Conservation (phyloP, 176 grass and related monocot species). For the Avena eriantha region DNA sequence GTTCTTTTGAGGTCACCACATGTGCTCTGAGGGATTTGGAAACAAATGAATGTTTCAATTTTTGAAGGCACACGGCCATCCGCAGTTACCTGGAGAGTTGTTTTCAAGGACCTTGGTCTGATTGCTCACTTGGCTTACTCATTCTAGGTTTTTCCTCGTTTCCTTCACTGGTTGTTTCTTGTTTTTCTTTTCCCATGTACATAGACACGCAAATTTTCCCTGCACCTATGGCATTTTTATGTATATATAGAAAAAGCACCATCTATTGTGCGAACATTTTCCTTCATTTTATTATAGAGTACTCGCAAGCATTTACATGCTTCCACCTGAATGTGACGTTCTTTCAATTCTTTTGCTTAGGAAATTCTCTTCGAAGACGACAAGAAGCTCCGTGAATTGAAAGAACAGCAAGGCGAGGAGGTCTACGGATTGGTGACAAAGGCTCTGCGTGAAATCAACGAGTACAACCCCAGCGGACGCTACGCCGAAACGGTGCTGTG, state of each 20-base stretch:
- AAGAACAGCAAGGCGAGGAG: too few species aligned
- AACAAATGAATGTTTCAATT: not conserved
- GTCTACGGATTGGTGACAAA: slow-evolving; percentile 34
- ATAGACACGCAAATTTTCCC: not conserved
- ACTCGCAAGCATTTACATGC: not conserved
- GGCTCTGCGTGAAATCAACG: slow-evolving; percentile 51
- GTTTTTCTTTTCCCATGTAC: too few species aligned
- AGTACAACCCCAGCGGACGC: slow-evolving; percentile 51
- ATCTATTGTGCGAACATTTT: not conserved
- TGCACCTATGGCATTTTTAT: too few species aligned
- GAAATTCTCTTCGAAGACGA: slow-evolving; percentile 52
- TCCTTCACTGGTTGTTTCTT: not conserved
- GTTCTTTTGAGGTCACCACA: not conserved
- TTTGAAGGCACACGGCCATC: not conserved
- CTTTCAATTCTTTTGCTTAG: slow-evolving; percentile 6
- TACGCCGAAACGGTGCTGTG: slow-evolving; percentile 40
- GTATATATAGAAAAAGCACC: not conserved
- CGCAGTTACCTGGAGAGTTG: not conserved
- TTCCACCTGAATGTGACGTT: too few species aligned
- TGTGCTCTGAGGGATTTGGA: not conserved
- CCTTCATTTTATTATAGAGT: too few species aligned
- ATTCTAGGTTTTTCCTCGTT: not conserved
- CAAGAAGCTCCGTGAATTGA: slow-evolving; percentile 29
- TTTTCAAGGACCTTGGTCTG: not conserved
- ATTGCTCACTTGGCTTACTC: not conserved